Conservation (phyloP, 2,329 filamentous ascomycete species). For the Scytalidium sp. region DNA sequence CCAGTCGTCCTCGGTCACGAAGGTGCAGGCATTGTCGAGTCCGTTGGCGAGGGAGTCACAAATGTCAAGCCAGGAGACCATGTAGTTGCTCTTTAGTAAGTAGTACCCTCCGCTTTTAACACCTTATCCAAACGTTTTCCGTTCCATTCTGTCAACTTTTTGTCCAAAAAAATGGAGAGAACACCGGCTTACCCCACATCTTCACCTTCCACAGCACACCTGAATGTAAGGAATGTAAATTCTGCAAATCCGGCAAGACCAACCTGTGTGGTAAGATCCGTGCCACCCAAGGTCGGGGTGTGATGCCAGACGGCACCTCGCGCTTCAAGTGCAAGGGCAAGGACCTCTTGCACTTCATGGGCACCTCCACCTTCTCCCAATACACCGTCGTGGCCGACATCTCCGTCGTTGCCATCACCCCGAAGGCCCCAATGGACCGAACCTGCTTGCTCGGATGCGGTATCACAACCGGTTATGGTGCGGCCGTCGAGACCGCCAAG, state of each 20-base stretch:
- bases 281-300: conserved; percentile 89
- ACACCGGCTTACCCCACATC: neutral
- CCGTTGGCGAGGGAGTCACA: conserved; percentile 90
- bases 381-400: conserved; percentile 99
- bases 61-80: conserved; percentile 92
- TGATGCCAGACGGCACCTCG: conserved; percentile 96
- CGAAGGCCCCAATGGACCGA: conserved; percentile 89
- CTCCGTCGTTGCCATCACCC: conserved; percentile 90
- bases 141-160: conserved; percentile 8
- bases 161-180: neutral
- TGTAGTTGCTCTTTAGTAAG: conserved; percentile 83
- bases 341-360: conserved; percentile 98
- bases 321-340: conserved; percentile 95
- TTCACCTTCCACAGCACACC: conserved; percentile 67
- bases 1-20: conserved; percentile 87
- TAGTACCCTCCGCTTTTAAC: conserved; percentile 14
- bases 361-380: conserved; percentile 96
- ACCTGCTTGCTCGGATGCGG: conserved; percentile 96
- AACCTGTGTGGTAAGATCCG: conserved; percentile 99
- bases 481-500: conserved; percentile 87
- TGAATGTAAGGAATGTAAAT: conserved; percentile 97
- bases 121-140: neutral
- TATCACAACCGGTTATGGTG: conserved; percentile 98
- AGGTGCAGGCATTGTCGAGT: conserved; percentile 89
- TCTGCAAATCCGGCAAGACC: conserved; percentile 99